phyloP scores from a whole-genome alignment of 2,329 filamentous ascomycete species.

The Zymoseptoria crescenta region DNA sequence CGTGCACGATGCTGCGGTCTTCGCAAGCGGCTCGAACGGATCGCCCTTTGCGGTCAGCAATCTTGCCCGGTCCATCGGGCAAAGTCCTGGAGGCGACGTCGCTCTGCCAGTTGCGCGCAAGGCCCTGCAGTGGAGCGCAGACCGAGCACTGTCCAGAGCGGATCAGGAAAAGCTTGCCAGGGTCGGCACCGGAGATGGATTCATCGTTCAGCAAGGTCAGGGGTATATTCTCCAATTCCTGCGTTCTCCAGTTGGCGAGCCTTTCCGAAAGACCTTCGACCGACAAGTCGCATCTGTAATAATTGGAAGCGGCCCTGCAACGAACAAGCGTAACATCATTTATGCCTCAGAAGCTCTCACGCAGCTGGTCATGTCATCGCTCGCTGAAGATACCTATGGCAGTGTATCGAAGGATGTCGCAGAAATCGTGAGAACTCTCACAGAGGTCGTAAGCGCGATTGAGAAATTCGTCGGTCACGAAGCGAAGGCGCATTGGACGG shows the following conservation, averaged over 20 bases:
- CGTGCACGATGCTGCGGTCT: slow-evolving; percentile 19
- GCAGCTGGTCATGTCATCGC: slow-evolving; percentile 60
- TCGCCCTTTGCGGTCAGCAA: slow-evolving; percentile 33
- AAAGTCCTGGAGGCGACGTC: slow-evolving; percentile 33
- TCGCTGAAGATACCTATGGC: slow-evolving; percentile 75
- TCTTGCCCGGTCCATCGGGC: slow-evolving; percentile 42
- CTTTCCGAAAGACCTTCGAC: slow-evolving; percentile 64
- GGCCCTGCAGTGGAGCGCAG: slow-evolving; percentile 24
- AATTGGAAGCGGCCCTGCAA: slow-evolving; percentile 61
- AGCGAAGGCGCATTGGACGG: slow-evolving; percentile 69
- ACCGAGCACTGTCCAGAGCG: slow-evolving; percentile 33
- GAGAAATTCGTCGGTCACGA: slow-evolving; percentile 53
- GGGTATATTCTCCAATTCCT: slow-evolving; percentile 39
- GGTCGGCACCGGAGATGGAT: background rate
- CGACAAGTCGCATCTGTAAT: slow-evolving; percentile 59
- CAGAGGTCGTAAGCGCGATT: slow-evolving; percentile 58
- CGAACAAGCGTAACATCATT: slow-evolving; percentile 58
- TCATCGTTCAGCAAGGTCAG: background rate
- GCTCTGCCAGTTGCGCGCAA: slow-evolving; percentile 31
- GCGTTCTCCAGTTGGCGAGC: slow-evolving; percentile 50
- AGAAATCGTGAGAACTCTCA: slow-evolving; percentile 64
- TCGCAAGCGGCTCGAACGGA: slow-evolving; percentile 13
- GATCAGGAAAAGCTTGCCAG: slow-evolving; percentile 46
- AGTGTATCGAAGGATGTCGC: slow-evolving; percentile 79
- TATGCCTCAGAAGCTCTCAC: slow-evolving; percentile 60